A percentile compares a stretch with the other conserved stretches of the same genome.
Conservation (phyloP, 192 early-diverging fungal species). For the Rhizophagus sp. region DNA sequence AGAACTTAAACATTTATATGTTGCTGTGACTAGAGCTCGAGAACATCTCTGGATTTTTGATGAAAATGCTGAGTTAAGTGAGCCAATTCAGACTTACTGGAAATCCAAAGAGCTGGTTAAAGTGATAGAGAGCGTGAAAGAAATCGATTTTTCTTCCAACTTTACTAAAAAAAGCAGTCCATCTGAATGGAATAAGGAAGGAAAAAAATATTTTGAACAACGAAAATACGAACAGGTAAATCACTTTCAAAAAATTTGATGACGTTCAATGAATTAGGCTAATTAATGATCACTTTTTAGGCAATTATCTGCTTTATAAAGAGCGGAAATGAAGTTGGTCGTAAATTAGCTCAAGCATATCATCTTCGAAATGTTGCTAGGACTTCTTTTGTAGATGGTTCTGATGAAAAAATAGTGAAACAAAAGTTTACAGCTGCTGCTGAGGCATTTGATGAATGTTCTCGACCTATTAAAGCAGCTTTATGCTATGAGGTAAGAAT, state of each 20-base stretch:
- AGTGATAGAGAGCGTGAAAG: neutral
- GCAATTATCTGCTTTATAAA: slow-evolving; percentile 19
- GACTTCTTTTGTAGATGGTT: neutral
- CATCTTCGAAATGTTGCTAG: slow-evolving; percentile 3
- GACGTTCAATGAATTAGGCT: neutral
- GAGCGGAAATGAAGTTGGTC: neutral
- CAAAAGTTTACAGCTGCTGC: neutral
- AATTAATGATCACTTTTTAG: neutral
- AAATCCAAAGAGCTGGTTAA: slow-evolving; percentile 1
- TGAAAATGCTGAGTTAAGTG: slow-evolving; percentile 3
- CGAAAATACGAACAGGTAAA: slow-evolving; percentile 10
- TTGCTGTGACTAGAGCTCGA: slow-evolving; percentile 27
- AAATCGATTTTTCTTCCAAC: neutral
- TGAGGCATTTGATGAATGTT: slow-evolving; percentile 7
- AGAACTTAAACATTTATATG: slow-evolving; percentile 28
- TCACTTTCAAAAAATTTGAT: neutral
- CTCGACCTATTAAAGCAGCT: neutral
- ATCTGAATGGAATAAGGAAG: neutral
- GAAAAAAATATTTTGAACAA: slow-evolving; percentile 13
- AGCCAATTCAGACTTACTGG: slow-evolving; percentile 16
- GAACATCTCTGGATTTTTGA: slow-evolving; percentile 23
- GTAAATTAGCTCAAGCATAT: neutral
- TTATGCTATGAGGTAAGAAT: slow-evolving; percentile 17
- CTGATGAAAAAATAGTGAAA: neutral
- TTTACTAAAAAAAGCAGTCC: neutral